Evolutionary conservation across 768 basidiomycete genomes (phyloP), one percentile per base, ranked within the genome.

Genomic region (Lactarius psammicola): DNA sequence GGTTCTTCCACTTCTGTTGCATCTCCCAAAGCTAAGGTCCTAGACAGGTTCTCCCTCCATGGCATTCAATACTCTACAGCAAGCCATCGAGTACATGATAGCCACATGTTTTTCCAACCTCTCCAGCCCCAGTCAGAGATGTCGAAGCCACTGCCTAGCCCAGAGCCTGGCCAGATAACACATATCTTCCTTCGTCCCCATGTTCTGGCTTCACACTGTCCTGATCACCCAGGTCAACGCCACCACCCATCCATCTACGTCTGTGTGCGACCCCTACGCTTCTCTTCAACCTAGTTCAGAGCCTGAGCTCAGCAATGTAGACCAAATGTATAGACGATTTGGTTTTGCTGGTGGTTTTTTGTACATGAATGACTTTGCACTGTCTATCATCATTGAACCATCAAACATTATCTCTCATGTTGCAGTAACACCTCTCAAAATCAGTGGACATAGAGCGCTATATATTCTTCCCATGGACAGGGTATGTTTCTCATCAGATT

Each of bases 341-440:
- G 59, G 59, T 13, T 33, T 46, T n/a, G 44, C 44, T 15, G 15
- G 44, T 46, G 44, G 44, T n/a, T 46, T 46, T 46, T 46, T 46
- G 44, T 46, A 17, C n/a, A n/a, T 6, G n/a, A 46, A 20, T 10
- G 34, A 34, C 1, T 10, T 34, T 10, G 34, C 34, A 1, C 10
- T 8, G 9, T 8, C 4, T 7, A 10, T 34, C 34, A 10, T 34
- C 34, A 34, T 34, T n/a, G 59, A 46, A 1, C 33, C 30, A 3
- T 59, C 59, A 18, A 59, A 26, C 11, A 46, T 59, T 31, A 59
- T 59, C 8, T 59, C 59, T 31, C 59, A 59, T 9, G 44, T 49
- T 18, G 59, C 59, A 11, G n/a, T 59, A 59, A 59, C 59, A 7
- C 59, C 18, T 10, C 59, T 59, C 8, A 8, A 59, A 13, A 59